Evolutionary conservation across 331 rosid genomes (phyloP), one percentile per base, ranked within the genome.

Genomic region (Rhamnella rubrinervis): DNA sequence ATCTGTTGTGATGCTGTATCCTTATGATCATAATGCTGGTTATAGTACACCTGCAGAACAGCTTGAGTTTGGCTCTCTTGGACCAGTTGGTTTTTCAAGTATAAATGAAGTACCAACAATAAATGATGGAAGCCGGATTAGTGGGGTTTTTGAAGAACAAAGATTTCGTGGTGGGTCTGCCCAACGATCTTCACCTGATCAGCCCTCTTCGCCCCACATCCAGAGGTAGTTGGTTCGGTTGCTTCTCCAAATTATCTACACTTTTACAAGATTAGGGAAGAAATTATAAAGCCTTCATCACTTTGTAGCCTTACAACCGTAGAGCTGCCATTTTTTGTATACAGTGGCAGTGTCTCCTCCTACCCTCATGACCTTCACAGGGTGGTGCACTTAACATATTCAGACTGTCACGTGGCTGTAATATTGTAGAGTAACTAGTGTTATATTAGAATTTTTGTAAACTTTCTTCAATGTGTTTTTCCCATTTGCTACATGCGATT

Each of bases 21-120:
- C 96, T 26, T 95, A 83, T 74, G 96, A 95, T 77, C 86, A 87
- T 62, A 89, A 71, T 81, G 52, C 82, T 64, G 78, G 86, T 68
- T 83, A 81, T 67, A 72, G 80, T 52, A 46, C 95, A 58, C 83
- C 87, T 1, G 75, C 88, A 3, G 97, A 91, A 56, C 99, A 84
- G 83, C 95, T 91, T 12, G 99, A 95, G 87, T 89, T 95, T 71
- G 97, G 99, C 50, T 80, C 99, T 59, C 75, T 91, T 72, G 99
- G 99, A 67, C 87, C 96, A 21, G 82, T 89, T 80, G 96, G 90
- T 47, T 89, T 71, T 81, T 41, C 95, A 0, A 77, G 86, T 63
- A 68, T 70, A 75, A 87, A 81, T 55, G 97, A 95, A 63, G 82
- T 65, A 31, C 58, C 96, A 18, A 95, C 88, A 77, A 46, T 77